phyloP scores from a whole-genome alignment of 1,284 basidiomycete species.

The Irpex rosettiformis region DNA sequence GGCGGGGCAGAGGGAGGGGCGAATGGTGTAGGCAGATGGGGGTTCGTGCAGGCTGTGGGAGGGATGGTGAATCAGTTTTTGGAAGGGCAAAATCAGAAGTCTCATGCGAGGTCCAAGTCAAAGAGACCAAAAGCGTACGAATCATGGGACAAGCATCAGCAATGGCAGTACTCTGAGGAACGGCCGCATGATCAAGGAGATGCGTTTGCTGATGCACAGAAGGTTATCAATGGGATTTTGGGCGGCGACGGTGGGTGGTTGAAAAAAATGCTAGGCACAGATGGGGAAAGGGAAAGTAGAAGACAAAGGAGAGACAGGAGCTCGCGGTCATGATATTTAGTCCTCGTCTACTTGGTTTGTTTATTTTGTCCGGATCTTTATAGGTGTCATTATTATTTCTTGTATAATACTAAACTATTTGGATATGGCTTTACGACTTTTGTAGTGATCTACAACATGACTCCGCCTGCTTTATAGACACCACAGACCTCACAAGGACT shows the following conservation, averaged over 20 bases:
- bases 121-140: constrained; percentile 58
- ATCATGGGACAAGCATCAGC: constrained; percentile 54
- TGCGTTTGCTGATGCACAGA: constrained; percentile 31
- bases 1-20: constrained; percentile 24
- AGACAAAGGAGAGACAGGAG: not conserved
- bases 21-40: constrained; percentile 25
- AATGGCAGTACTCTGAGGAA: constrained; percentile 54
- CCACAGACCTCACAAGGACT: no score
- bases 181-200: constrained; percentile 21
- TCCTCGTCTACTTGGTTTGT: not conserved
- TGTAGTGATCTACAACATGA: no score
- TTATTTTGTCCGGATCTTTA: not conserved
- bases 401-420: no score
- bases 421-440: no score
- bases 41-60: constrained; percentile 36
- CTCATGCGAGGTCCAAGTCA: constrained; percentile 26
- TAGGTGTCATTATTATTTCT: no score
- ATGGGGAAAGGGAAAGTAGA: constrained; percentile 1
- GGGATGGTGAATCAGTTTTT: constrained; percentile 41
- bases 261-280: constrained; percentile 35
- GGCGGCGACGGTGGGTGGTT: constrained; percentile 41
- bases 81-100: constrained; percentile 36
- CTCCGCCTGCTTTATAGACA: no score
- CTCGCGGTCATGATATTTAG: not conserved
- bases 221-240: constrained; percentile 42